Evolutionary conservation across 2,329 filamentous ascomycete species (phyloP), one percentile per base, ranked within the genome.

Genomic region (Fusarium phyllophilum): DNA sequence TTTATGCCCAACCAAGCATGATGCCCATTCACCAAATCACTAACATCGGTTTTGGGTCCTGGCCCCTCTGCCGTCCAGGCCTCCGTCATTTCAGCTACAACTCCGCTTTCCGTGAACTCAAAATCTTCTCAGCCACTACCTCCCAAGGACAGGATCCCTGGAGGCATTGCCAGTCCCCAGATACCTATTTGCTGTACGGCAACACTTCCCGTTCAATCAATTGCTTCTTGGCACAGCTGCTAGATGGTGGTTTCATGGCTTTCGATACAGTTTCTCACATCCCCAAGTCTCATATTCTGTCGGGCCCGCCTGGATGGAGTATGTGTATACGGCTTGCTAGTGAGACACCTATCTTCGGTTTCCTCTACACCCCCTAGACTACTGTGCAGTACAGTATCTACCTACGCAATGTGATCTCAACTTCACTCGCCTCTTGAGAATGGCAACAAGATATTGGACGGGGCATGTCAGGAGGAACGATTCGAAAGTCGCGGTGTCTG

Each of bases 51-150:
- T 54, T 54, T 42, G 20, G 42, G 39, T 54, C 34, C 57, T 65
- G 46, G 57, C 41, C 48, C 70, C 58, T 66, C 48, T 66, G 55
- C 63, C 26, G 51, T 62, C 56, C 55, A 33, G 29, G 68, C 38
- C 58, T 72, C 67, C 71, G 67, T 74, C 71, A 74, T 74, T 74
- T 74, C 72, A 74, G 72, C 72, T 74, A 33, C 68, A 46, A 51
- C 71, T 74, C 72, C 72, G 68, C 72, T 74, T 74, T 55, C 63
- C 45, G 56, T 49, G 33, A 74, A 74, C 72, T 74, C 72, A 74
- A 74, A 74, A 72, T 60, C 42, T 72, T 65, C 56, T 57, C 68
- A 74, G 62, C 72, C 68, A 74, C 72, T 72, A 45, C 51, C 36
- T 66, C 26, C 62, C 51, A 74, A 56, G 38, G 46, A 70, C 46